phyloP scores from a whole-genome alignment of 768 basidiomycete species.

The Peribolospora baueri region DNA sequence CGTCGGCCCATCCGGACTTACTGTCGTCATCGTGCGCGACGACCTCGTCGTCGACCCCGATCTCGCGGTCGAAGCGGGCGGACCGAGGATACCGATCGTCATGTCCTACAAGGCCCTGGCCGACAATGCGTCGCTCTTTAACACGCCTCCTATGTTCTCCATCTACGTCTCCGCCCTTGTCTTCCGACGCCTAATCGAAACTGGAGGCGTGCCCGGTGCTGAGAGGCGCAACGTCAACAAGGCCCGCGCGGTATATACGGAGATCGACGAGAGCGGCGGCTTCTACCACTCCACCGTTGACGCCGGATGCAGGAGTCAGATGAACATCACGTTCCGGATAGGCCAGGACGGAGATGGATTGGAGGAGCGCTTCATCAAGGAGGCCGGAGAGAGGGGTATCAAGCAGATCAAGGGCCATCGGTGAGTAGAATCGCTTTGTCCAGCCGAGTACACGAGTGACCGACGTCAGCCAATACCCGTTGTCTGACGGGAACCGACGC shows the following conservation, averaged over 20 bases:
- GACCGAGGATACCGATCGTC: constrained; percentile 46
- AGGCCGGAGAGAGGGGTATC: constrained; percentile 56
- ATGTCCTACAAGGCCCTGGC: constrained; percentile 63
- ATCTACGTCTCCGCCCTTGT: constrained; percentile 80
- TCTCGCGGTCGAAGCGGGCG: constrained; percentile 46
- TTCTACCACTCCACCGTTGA: constrained; percentile 44
- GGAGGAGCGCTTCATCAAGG: constrained; percentile 49
- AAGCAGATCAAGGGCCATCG: constrained; percentile 80
- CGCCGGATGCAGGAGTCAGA: constrained; percentile 59
- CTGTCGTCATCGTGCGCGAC: constrained; percentile 78
- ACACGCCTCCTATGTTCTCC: constrained; percentile 76
- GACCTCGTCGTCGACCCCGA: constrained; percentile 73
- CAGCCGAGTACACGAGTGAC: not conserved
- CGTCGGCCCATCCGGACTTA: constrained; percentile 76
- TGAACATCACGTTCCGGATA: constrained; percentile 79
- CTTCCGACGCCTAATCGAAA: constrained; percentile 37
- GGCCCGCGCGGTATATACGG: constrained; percentile 48
- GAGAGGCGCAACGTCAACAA: constrained; percentile 45
- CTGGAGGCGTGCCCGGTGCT: constrained; percentile 43
- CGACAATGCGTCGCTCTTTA: constrained; percentile 52
- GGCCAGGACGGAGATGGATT: constrained; percentile 34
- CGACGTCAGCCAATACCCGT: not conserved
- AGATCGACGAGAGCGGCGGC: constrained; percentile 40
- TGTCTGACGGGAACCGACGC: not conserved
- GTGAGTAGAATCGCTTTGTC: constrained; percentile 24